Base-by-base conservation (phyloP, 1,139 yeast species). In the Lizanozyma gosingica region DNA sequence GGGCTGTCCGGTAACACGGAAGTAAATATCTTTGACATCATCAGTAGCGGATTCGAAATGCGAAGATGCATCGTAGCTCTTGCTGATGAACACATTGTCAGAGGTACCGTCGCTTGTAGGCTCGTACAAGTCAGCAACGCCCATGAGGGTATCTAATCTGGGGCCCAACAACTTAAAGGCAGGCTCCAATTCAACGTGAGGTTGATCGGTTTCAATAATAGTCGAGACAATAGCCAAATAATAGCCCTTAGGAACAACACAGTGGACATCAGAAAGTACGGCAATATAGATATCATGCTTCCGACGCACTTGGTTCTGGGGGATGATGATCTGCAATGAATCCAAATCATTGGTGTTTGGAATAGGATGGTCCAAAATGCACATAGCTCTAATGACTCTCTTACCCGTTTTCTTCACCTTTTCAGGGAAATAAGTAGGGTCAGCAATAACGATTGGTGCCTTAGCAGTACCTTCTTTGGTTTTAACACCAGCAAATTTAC, bases 11-110 rank as follows among this genome's bases (percentile, higher is more conserved):
- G 85, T 87, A 49, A 94, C 82, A 62, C 98, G 78, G 63, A 82
- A 80, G 65, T 94, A 87, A 47, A 92, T 76, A 60, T 92, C 96
- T 65, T 88, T 88, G 51, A 92, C 95, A 60, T 92, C 98, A 59
- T 92, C 97, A 37, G 98, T 92, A 56, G 95, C 85, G 37, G 94
- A 71, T 63, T 92, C 99, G 59, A 92, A 92, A 66, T 92, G 99
- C 11, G 97, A 87, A 9, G 95, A 74, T 1, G 98, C 84, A 60
- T 92, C 99, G 60, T 90, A 92, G 45, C 94, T 83, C 67, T 76
- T 84, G 39, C 97, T 87, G 44, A 92, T 73, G 64, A 65, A 94
- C 41, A 92, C 80, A 45, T 84, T 80, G 59, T 83, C 90, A 48
- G 75, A 68, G 29, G 83, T 69, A 14, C 98, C 98, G 55, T 87